A percentile compares a stretch with the other conserved stretches of the same genome.
phyloP scores from a whole-genome alignment of 345 rosid genomes.

The Salix suchowensis region DNA sequence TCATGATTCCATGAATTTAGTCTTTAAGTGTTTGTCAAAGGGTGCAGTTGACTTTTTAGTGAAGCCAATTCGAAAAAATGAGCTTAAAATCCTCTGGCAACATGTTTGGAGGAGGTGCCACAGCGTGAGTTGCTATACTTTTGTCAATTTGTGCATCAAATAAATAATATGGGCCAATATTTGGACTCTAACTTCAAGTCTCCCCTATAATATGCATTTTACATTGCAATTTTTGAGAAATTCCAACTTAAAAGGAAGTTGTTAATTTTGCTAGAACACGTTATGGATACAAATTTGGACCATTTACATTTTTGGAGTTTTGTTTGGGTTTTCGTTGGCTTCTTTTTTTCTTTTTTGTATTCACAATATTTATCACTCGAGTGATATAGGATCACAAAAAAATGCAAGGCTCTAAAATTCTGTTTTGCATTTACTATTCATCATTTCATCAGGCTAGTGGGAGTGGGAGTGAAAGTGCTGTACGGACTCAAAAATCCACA shows the following conservation, averaged over 20 bases:
- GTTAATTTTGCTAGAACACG: neutral
- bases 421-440: neutral
- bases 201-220: constrained; percentile 7
- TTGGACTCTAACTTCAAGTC: constrained; percentile 17
- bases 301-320: neutral
- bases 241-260: neutral
- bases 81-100: constrained; percentile 28
- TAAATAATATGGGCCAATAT: constrained; percentile 14
- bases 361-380: neutral
- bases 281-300: neutral
- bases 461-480: constrained; percentile 45
- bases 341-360: neutral
- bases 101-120: constrained; percentile 28
- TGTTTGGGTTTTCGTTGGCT: neutral
- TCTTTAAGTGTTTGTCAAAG: constrained; percentile 24
- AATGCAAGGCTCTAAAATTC: neutral
- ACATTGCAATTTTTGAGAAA: constrained; percentile 1
- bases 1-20: constrained; percentile 21
- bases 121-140: constrained; percentile 9
- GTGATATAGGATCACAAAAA: neutral
- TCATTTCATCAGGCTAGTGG: constrained; percentile 33
- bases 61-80: constrained; percentile 30
- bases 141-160: constrained; percentile 14
- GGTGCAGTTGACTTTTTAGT: constrained; percentile 30
- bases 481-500: constrained; percentile 37